phyloP scores from a whole-genome alignment of 805 yeast species.

The Helenozyma rhizophorensis region DNA sequence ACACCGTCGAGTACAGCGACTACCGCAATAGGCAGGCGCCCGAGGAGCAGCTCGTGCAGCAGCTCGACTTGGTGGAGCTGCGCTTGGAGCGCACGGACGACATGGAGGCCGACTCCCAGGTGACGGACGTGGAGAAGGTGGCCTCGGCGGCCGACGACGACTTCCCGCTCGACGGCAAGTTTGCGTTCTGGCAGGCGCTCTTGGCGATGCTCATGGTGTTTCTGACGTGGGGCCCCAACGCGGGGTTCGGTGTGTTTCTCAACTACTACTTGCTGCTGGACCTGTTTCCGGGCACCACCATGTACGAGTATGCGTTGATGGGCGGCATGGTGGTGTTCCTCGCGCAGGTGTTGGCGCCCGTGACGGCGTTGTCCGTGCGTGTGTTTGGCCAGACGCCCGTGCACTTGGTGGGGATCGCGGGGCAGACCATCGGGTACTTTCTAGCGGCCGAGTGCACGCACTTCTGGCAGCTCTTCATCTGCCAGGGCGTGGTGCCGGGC shows the following conservation, averaged over 20 bases:
- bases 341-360: constrained; percentile 59
- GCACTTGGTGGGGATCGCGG: constrained; percentile 43
- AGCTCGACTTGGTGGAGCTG: constrained; percentile 3
- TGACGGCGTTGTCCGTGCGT: constrained; percentile 33
- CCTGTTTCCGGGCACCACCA: constrained; percentile 50
- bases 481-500: constrained; percentile 67
- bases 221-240: constrained; percentile 56
- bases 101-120: not conserved
- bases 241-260: constrained; percentile 56
- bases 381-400: constrained; percentile 48
- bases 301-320: constrained; percentile 58
- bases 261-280: constrained; percentile 41
- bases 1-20: constrained; percentile 8
- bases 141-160: constrained; percentile 3
- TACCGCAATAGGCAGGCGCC: constrained; percentile 9
- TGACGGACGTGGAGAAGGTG: not conserved
- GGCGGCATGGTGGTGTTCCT: constrained; percentile 63
- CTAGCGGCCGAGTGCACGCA: constrained; percentile 56
- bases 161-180: constrained; percentile 15
- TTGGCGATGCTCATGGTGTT: constrained; percentile 36
- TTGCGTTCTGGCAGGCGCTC: constrained; percentile 19
- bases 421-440: constrained; percentile 52
- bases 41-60: constrained; percentile 9
- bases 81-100: not conserved
- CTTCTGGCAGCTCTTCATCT: constrained; percentile 61